Conservation (phyloP, 371 early-diverging fungal species). For the Parasitella parasitica region DNA sequence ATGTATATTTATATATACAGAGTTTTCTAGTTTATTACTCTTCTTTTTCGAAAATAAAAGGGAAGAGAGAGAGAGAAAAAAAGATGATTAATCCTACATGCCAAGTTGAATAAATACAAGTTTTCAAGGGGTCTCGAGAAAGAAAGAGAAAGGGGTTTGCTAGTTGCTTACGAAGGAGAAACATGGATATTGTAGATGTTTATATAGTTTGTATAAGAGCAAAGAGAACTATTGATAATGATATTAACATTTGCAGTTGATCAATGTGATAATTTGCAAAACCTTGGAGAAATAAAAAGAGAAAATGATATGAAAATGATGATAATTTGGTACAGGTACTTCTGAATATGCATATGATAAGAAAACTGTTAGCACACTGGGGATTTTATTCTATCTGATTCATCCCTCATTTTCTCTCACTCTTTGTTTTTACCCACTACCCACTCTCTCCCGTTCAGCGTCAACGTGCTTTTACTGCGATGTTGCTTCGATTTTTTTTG, state of each 20-base stretch:
- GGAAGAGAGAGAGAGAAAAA: not conserved
- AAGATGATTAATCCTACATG: not conserved
- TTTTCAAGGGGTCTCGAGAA: not conserved
- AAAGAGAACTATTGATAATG: not conserved
- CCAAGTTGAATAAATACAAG: not conserved
- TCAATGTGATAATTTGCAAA: not conserved
- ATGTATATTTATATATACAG: not conserved
- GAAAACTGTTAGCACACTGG: conserved; percentile 14
- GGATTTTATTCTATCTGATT: conserved; percentile 22
- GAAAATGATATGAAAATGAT: conserved; percentile 13
- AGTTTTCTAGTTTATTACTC: not conserved
- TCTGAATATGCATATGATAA: conserved; percentile 22
- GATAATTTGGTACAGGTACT: conserved; percentile 24
- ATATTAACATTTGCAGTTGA: not conserved
- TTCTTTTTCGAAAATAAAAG: too few species aligned
- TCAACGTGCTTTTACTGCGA: too few species aligned
- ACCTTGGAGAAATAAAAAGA: not conserved
- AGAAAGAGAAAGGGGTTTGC: not conserved
- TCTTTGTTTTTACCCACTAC: not conserved
- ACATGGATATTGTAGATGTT: too few species aligned
- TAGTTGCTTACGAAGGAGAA: not conserved
- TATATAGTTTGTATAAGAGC: not conserved
- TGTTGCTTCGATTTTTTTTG: not conserved
- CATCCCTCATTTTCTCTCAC: not conserved
- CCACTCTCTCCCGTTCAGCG: too few species aligned